Evolutionary conservation across 305 asterid genomes (phyloP).

Genomic region (Solanum aculeatissimum): DNA sequence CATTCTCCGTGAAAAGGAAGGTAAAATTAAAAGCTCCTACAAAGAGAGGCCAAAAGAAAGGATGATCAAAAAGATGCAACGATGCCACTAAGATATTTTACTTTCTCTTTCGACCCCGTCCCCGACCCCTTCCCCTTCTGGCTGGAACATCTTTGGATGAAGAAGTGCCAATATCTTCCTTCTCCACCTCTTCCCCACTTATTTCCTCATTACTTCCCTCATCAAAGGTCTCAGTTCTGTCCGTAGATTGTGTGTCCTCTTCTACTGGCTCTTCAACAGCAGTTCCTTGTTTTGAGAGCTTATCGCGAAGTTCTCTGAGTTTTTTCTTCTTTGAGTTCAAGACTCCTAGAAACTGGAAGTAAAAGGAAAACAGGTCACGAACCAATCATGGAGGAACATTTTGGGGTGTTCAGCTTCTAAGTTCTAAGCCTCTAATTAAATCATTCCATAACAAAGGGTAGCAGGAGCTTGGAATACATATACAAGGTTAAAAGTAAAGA

Average conservation of each 20-base stretch:
- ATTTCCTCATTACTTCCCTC: slow-evolving; percentile 30
- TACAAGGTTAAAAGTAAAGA: background rate
- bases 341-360: slow-evolving; percentile 57
- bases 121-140: slow-evolving; percentile 43
- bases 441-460: background rate
- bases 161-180: slow-evolving; percentile 20
- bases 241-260: slow-evolving; percentile 47
- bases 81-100: background rate
- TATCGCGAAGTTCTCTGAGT: slow-evolving; percentile 79
- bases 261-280: slow-evolving; percentile 21
- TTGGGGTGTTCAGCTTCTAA: background rate
- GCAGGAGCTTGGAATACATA: background rate
- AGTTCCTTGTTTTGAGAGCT: slow-evolving; percentile 30
- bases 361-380: background rate
- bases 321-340: slow-evolving; percentile 80
- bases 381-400: background rate
- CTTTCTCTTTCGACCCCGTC: slow-evolving; percentile 60
- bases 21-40: background rate
- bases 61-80: background rate
- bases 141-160: slow-evolving; percentile 17
- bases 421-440: background rate
- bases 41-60: background rate
- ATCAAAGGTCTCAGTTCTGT: slow-evolving; percentile 58
- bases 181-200: slow-evolving; percentile 28
- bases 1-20: background rate